These are phyloP conservation scores for Pseudognaphalium luteoalbum DNA, from an alignment of 129 eudicot genomes.

Conservation along the genomic window DNA sequence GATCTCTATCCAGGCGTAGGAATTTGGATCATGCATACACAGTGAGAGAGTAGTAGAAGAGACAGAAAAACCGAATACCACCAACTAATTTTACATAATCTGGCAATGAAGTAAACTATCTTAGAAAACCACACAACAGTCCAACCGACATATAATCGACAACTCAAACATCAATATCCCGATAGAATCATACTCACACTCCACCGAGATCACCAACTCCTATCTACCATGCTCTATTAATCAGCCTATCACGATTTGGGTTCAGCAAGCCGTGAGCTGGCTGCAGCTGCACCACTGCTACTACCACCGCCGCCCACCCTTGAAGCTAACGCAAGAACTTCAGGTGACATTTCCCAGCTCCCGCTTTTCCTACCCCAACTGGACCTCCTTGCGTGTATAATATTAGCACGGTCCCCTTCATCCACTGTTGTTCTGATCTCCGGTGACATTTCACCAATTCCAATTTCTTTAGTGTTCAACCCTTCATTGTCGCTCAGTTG, in stretches of 20 bases:
- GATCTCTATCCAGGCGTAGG: conserved; percentile 13
- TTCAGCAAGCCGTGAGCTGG: conserved; percentile 42
- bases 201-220: conserved; percentile 23
- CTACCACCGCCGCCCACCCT: conserved; percentile 69
- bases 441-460: conserved; percentile 72
- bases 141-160: conserved; percentile 12
- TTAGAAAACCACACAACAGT: conserved; percentile 33
- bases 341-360: conserved; percentile 99
- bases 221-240: conserved; percentile 17
- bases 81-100: conserved; percentile 33
- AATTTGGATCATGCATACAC: conserved; percentile 28
- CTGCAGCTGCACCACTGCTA: conserved; percentile 43
- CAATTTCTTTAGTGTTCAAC: conserved; percentile 57
- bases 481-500: conserved; percentile 62
- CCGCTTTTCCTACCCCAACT: conserved; percentile 98
- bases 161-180: conserved; percentile 26
- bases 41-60: not conserved
- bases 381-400: conserved; percentile 70
- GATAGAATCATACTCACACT: not conserved
- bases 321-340: conserved; percentile 84
- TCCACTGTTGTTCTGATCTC: conserved; percentile 80
- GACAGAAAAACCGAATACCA: conserved; percentile 7
- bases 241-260: conserved; percentile 40
- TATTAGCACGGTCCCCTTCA: conserved; percentile 82
- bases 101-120: conserved; percentile 16